A percentile compares a stretch with the other conserved stretches of the same genome.
phyloP scores from a whole-genome alignment of 345 rosid species.

The Populus davidiana region DNA sequence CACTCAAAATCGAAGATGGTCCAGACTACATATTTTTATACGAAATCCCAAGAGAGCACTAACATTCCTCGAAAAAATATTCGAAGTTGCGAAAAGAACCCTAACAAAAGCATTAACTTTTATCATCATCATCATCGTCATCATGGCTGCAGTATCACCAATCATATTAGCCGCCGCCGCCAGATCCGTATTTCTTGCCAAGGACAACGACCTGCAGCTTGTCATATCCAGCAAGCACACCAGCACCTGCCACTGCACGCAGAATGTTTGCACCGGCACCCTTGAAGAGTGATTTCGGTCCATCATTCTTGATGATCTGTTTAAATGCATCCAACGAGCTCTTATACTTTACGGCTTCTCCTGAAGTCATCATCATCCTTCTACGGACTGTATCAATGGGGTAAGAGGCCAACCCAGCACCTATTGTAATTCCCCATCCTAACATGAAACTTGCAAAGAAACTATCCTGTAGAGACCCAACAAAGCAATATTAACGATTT shows the following conservation, averaged over 20 bases:
- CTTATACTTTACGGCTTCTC: constrained; percentile 34
- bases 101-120: constrained; percentile 11
- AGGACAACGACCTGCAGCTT: constrained; percentile 30
- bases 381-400: constrained; percentile 25
- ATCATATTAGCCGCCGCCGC: constrained; percentile 16
- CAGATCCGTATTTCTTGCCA: constrained; percentile 31
- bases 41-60: constrained; percentile 13
- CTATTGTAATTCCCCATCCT: constrained; percentile 20
- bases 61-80: constrained; percentile 22
- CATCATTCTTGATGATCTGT: constrained; percentile 29
- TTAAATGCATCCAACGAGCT: constrained; percentile 27
- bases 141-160: not conserved
- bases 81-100: constrained; percentile 16
- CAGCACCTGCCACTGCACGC: constrained; percentile 35
- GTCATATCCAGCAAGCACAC: constrained; percentile 38
- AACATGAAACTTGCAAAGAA: constrained; percentile 18
- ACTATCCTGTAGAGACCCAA: constrained; percentile 18
- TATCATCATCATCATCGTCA: constrained; percentile 2
- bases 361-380: constrained; percentile 43
- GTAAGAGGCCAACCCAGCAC: constrained; percentile 23
- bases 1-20: constrained; percentile 23
- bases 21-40: not conserved
- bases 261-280: constrained; percentile 37
- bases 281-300: constrained; percentile 28
- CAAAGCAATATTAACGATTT: not conserved